Base-by-base conservation (phyloP, 139 green algal genomes). In the Astrephomene gubernaculifera region DNA sequence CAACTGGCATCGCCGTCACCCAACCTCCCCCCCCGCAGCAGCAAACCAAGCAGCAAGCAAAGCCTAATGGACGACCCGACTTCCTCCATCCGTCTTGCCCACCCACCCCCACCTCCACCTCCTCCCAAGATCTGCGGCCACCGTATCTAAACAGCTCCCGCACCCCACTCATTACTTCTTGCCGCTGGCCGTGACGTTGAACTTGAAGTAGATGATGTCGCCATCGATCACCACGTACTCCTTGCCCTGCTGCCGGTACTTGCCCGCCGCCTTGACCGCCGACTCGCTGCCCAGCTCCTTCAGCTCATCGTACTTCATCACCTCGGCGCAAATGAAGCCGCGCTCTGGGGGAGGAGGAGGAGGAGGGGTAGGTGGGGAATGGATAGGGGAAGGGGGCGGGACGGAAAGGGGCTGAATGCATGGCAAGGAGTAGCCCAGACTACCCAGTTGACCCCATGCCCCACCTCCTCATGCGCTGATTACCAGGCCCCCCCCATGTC, bases 301-400 rank as follows among this genome's bases (percentile, higher is more conserved):
- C 33, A 98, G 90, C 80, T 97, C 95, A 0, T 94, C 91, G 71
- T 94, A 89, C 71, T 84, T 87, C 93, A 98, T 96, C 8, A 98
- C 96, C 87, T 99, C 98, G 1, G 97, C 98, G 53, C 97, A 98
- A 87, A 99, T 99, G 94, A 99, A 99, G 27, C 98, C 97, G 21
- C 96, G 85, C 90, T 99, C 98, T 81, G 73, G n/a, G 33, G 71
- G 39, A 21, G 68, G 31, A 72, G 35, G 35, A 72, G 35, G 57
- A n/a, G n/a, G 63, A 70, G n/a, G 8, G 57, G n/a, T n/a, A n/a
- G n/a, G n/a, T 43, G n/a, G 63, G n/a, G 63, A 70, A 70, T 57
- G 17, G 49, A 57, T 17, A 17, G 17, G 49, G 49, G 49, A 57
- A 17, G 21, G 60, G 60, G 60, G 60, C 60, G 25, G 60, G 1